phyloP scores from a whole-genome alignment of 2,329 filamentous ascomycete species.

The Pestalotiopsis sp. region DNA sequence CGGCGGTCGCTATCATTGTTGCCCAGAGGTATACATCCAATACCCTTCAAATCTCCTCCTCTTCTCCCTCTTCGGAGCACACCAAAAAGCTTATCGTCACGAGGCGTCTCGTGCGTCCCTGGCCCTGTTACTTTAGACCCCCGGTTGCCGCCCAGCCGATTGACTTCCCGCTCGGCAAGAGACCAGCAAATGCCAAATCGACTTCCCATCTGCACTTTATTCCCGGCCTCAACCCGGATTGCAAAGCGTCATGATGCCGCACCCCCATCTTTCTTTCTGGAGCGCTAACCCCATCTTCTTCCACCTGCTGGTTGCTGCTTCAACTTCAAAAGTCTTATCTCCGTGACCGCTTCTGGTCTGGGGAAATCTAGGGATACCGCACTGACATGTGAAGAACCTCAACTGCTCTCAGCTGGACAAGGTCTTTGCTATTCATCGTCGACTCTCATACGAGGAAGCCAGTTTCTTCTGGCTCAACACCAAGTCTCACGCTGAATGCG shows the following conservation, averaged over 20 bases:
- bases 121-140: background rate
- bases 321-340: no score
- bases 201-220: background rate
- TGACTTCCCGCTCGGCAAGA: background rate
- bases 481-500: no score
- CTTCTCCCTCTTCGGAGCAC: background rate
- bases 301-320: background rate
- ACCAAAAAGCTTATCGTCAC: background rate
- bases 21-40: background rate
- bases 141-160: background rate
- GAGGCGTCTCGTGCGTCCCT: background rate
- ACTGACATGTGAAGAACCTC: no score
- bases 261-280: background rate
- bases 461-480: no score
- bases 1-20: background rate
- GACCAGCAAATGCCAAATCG: background rate
- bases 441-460: no score
- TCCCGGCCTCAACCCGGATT: background rate
- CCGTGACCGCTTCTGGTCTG: no score
- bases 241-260: background rate
- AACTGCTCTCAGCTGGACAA: no score
- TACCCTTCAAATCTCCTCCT: background rate
- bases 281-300: background rate
- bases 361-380: no score
- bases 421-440: no score